Conservation (phyloP, 2,329 filamentous ascomycete genomes). For the Phialophora verrucosa region DNA sequence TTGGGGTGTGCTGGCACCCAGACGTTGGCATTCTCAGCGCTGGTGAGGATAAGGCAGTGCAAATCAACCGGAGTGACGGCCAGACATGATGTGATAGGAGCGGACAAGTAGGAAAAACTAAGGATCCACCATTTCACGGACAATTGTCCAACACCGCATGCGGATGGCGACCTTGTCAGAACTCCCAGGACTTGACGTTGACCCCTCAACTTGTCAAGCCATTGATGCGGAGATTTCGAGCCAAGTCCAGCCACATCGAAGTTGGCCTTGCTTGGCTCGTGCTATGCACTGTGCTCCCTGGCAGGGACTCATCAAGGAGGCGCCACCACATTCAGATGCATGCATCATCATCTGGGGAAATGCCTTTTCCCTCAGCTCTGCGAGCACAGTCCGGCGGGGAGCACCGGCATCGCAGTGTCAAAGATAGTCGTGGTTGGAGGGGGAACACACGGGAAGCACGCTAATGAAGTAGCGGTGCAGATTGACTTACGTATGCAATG, state of each 20-base stretch:
- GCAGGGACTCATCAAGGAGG: background rate
- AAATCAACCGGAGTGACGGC: slow-evolving; percentile 71
- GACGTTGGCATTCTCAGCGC: slow-evolving; percentile 87
- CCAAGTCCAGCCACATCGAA: slow-evolving; percentile 11
- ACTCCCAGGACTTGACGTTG: slow-evolving; percentile 22
- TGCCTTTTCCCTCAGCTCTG: background rate
- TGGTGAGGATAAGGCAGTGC: slow-evolving; percentile 92
- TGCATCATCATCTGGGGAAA: background rate
- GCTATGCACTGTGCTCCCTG: background rate
- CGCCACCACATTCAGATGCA: background rate
- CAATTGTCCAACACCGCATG: background rate
- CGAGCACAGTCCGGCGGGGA: background rate
- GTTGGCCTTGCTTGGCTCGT: slow-evolving; percentile 16
- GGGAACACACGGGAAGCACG: background rate
- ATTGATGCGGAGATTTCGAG: slow-evolving; percentile 13
- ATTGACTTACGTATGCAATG: slow-evolving; percentile 13
- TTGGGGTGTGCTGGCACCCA: slow-evolving; percentile 84
- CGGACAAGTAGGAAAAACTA: background rate
- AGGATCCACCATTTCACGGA: background rate
- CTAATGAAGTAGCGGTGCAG: background rate
- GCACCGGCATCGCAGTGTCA: background rate
- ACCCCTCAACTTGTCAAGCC: slow-evolving; percentile 13
- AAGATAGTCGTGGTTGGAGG: background rate
- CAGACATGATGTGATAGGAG: slow-evolving; percentile 22
- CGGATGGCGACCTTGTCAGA: background rate